Evolutionary conservation across 371 early-diverging fungal genomes (phyloP), one percentile per base, ranked within the genome.

Genomic region (Syncephalastrum sp.): DNA sequence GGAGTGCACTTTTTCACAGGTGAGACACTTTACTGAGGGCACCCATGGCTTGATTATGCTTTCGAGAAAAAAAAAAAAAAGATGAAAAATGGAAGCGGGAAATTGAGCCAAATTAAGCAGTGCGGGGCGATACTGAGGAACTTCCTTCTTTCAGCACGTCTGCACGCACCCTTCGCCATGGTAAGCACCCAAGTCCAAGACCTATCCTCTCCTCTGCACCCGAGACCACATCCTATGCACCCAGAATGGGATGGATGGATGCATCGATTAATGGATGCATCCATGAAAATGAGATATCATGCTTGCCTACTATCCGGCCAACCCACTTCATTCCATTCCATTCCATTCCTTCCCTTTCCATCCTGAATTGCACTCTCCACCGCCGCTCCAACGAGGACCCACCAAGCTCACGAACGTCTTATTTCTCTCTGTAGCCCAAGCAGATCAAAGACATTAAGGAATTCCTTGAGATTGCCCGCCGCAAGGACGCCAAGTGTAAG

Each of bases 401-500:
- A 12, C 14, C 51, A 50, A 3, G 15, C 45, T 12, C 43, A 54
- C 7, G 19, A 29, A 14, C 42, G 10, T 21, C 45, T 50, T 38
- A 49, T 21, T 17, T 60, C 21, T 38, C 19, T 50, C 38, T 17
- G 47, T 57, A 97, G 99, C 93, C 99, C 78, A 94, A 96, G 88
- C 93, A 96, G 83, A 86, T 98, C 71, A 84, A 82, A 74, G 97
- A 97, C 81, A 97, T 98, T 82, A 98, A 97, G 89, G 86, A 95
- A 74, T 98, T 98, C 90, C 90, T 98, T 70, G 88, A 91, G 73
- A 92, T 94, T 69, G 91, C 95, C 72, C 87, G 92, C 75, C 88
- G 97, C 81, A 95, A 94, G 89, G 97, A 95, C 81, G 97, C 96
- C 82, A 82, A 87, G 75, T 88, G 91, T 90, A 83, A 65, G 82